Conservation (phyloP, 2,329 filamentous ascomycete genomes). For the Didymellaceae sp. region DNA sequence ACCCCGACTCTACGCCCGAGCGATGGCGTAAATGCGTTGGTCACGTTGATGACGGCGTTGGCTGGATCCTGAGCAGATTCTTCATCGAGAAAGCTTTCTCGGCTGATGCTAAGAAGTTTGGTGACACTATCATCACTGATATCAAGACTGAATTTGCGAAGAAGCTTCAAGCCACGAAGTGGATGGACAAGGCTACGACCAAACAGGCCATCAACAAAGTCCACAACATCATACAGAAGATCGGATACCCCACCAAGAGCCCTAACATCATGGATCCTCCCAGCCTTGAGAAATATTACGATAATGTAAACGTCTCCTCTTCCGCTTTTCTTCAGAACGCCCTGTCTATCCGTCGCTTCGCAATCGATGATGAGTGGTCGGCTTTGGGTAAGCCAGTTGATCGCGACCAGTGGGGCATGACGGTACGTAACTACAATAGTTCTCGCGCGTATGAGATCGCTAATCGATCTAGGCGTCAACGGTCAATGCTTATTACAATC, state of each 20-base stretch:
- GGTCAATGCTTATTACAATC: slow-evolving; percentile 69
- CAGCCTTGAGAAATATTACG: slow-evolving; percentile 64
- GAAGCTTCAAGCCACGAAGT: slow-evolving; percentile 64
- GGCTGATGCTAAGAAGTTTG: slow-evolving; percentile 68
- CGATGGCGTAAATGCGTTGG: slow-evolving; percentile 70
- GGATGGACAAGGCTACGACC: slow-evolving; percentile 70
- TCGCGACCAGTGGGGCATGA: slow-evolving; percentile 67
- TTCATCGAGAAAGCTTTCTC: slow-evolving; percentile 74
- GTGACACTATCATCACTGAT: slow-evolving; percentile 72
- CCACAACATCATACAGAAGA: slow-evolving; percentile 70
- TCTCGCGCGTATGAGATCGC: background rate
- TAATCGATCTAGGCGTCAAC: slow-evolving; percentile 38
- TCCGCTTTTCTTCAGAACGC: slow-evolving; percentile 65
- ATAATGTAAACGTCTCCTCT: slow-evolving; percentile 57
- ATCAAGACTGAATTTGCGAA: slow-evolving; percentile 71
- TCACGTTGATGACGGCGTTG: slow-evolving; percentile 64
- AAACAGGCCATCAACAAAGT: slow-evolving; percentile 69
- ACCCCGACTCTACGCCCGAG: slow-evolving; percentile 67
- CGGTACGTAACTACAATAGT: slow-evolving; percentile 45
- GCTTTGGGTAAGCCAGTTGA: slow-evolving; percentile 66
- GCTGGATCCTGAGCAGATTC: slow-evolving; percentile 74
- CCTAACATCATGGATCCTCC: slow-evolving; percentile 67
- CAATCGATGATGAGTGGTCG: slow-evolving; percentile 60
- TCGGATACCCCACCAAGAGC: slow-evolving; percentile 68
- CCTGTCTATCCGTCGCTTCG: slow-evolving; percentile 59